A percentile compares a stretch with the other conserved stretches of the same genome.
phyloP scores from a whole-genome alignment of 2,329 filamentous ascomycete genomes.

The Fusarium newnesense region DNA sequence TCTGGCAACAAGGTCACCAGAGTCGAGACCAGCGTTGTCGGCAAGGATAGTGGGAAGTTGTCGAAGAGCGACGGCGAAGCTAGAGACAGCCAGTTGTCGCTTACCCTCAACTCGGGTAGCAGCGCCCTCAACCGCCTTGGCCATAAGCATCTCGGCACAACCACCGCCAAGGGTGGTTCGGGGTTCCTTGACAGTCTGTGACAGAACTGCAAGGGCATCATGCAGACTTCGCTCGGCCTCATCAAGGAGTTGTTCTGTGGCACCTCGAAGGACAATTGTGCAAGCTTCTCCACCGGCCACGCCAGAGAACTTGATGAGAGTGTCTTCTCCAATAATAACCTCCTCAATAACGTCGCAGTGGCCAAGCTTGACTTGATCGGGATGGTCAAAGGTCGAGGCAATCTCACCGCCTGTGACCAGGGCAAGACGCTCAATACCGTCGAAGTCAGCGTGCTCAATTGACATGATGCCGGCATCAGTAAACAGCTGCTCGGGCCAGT shows the following conservation, averaged over 20 bases:
- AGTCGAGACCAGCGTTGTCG: conserved; percentile 97
- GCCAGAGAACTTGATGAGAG: conserved; percentile 95
- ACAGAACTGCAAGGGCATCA: conserved; percentile 94
- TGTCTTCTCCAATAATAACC: conserved; percentile 98
- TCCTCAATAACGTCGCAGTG: conserved; percentile 97
- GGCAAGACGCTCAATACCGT: conserved; percentile 94
- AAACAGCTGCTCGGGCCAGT: conserved; percentile 99
- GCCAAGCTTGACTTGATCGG: conserved; percentile 95
- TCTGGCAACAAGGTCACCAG: conserved; percentile 90
- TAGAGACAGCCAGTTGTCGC: conserved; percentile 91
- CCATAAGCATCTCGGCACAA: conserved; percentile 99
- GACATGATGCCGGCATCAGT: conserved; percentile 97
- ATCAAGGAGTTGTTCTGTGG: conserved; percentile 95
- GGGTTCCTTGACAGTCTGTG: conserved; percentile 95
- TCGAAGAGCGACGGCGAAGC: conserved; percentile 87
- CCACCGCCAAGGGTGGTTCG: conserved; percentile 94
- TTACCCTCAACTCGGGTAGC: conserved; percentile 96
- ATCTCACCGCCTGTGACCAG: conserved; percentile 98
- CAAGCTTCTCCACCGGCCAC: conserved; percentile 94
- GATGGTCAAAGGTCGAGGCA: conserved; percentile 96
- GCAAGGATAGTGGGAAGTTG: conserved; percentile 97
- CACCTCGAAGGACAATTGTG: conserved; percentile 95
- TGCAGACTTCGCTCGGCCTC: conserved; percentile 96
- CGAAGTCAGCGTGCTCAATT: conserved; percentile 98
- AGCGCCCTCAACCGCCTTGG: conserved; percentile 93